A percentile compares a stretch with the other conserved stretches of the same genome.
Evolutionary conservation across 306 rosid genomes (phyloP).

Genomic region (Cicer judaicum): DNA sequence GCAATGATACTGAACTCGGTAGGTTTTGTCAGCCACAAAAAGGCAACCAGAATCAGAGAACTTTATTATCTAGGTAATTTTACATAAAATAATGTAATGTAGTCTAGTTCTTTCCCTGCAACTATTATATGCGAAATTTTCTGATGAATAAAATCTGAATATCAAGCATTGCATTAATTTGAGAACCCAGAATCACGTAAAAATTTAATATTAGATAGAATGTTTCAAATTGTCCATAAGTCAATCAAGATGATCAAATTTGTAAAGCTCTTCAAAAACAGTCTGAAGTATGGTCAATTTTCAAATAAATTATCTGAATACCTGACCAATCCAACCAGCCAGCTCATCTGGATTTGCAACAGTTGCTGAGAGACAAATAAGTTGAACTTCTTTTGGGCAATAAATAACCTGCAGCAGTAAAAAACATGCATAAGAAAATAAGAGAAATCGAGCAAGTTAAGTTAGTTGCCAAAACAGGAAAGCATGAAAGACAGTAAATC

Average conservation of each 20-base stretch:
- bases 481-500: slow-evolving; percentile 37
- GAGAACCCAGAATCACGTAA: slow-evolving; percentile 11
- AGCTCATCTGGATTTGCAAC: slow-evolving; percentile 96
- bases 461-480: slow-evolving; percentile 31
- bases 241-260: slow-evolving; percentile 35
- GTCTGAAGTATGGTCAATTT: slow-evolving; percentile 6
- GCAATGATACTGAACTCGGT: slow-evolving; percentile 30
- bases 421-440: slow-evolving; percentile 5
- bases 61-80: slow-evolving; percentile 23
- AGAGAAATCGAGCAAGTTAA: slow-evolving; percentile 38
- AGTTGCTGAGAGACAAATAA: slow-evolving; percentile 85
- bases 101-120: slow-evolving; percentile 31
- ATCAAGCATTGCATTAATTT: slow-evolving; percentile 1
- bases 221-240: slow-evolving; percentile 30
- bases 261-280: slow-evolving; percentile 33
- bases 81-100: slow-evolving; percentile 31
- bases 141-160: slow-evolving; percentile 16
- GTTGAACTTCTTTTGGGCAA: slow-evolving; percentile 87
- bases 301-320: slow-evolving; percentile 39
- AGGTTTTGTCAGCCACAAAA: slow-evolving; percentile 14
- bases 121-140: background rate
- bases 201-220: slow-evolving; percentile 22
- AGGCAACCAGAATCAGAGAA: slow-evolving; percentile 28
- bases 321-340: slow-evolving; percentile 99
- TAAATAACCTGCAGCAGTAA: slow-evolving; percentile 73